phyloP scores from a whole-genome alignment of 148 eudicot species.

The Diospyros kaki region DNA sequence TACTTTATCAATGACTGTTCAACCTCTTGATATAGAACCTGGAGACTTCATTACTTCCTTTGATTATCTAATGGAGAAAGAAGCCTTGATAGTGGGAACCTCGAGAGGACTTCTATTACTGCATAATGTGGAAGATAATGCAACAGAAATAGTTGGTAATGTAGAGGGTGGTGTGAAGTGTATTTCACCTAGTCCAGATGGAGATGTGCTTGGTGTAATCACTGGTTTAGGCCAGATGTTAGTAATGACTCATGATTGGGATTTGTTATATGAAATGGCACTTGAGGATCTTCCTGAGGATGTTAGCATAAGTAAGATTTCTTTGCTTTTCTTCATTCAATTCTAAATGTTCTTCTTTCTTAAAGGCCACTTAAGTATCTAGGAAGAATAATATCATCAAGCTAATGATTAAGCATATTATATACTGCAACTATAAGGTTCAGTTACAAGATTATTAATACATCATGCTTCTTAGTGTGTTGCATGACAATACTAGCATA shows the following conservation, averaged over 20 bases:
- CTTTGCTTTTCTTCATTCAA: conserved; percentile 17
- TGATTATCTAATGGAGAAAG: conserved; percentile 96
- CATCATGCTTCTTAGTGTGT: too few relatives aligned
- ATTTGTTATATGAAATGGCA: conserved; percentile 68
- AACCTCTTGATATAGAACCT: conserved; percentile 61
- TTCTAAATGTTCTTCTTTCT: background rate
- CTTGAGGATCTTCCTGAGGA: conserved; percentile 69
- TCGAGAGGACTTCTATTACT: conserved; percentile 69
- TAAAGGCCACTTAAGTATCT: too few relatives aligned
- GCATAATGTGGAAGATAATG: conserved; percentile 53
- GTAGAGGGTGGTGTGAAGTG: conserved; percentile 95
- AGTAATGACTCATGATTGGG: conserved; percentile 97
- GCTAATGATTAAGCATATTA: too few relatives aligned
- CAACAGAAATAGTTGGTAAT: conserved; percentile 77
- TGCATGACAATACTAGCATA: too few relatives aligned
- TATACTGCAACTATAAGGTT: too few relatives aligned
- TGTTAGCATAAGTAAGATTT: conserved; percentile 76
- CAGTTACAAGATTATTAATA: too few relatives aligned
- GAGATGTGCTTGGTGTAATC: conserved; percentile 79
- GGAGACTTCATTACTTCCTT: conserved; percentile 75
- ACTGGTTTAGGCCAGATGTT: conserved; percentile 84
- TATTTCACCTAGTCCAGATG: conserved; percentile 96
- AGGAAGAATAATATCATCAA: too few relatives aligned
- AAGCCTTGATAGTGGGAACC: conserved; percentile 81
- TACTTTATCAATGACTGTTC: conserved; percentile 33